Evolutionary conservation across 352 stramenopile genomes (phyloP), one percentile per base, ranked within the genome.

Genomic region (Pythium monospermum): DNA sequence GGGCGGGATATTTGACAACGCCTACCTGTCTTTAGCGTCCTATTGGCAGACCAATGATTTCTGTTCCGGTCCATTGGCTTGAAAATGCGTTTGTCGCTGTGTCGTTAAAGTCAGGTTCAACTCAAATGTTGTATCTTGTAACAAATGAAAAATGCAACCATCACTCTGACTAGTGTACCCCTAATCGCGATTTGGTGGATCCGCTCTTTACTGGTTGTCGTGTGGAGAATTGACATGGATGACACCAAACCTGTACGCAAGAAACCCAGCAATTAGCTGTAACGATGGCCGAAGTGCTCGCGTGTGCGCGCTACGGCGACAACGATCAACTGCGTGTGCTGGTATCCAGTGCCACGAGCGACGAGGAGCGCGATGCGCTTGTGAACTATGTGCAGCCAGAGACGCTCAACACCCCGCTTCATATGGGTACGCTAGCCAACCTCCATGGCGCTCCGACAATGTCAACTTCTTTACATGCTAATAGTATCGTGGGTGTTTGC

Each of bases 331-430:
- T 94, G n/a, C 63, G 59, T 16, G 61, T 41, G 44, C 49, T 88
- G 26, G 50, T 88, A 21, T 23, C 62, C n/a, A 58, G 49, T 0
- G 59, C 54, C 0, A 35, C 57, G 15, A 45, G 52, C 0, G 54
- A 52, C 10, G 52, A 53, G 0, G 38, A 64, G 21, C 53, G 59
- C 15, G 49, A 70, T 21, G 61, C 45, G 37, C 45, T 85, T 18
- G 60, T 91, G 26, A 91, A 94, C 61, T 94, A 76, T 27, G 72
- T 77, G 45, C 78, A 94, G 61, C 66, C 80, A 12, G 71, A 78
- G 47, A 82, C 80, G 49, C 64, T 78, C 33, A 91, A 91, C 65
- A 90, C 83, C 33, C 78, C 83, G 23, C 74, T 94, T 19, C 83
- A 94, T 66, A 94, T 94, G 83, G 83, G 80, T 87, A 62, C 26